Evolutionary conservation across 495 filamentous ascomycete species (phyloP).

Genomic region (Penicillium pulvis): DNA sequence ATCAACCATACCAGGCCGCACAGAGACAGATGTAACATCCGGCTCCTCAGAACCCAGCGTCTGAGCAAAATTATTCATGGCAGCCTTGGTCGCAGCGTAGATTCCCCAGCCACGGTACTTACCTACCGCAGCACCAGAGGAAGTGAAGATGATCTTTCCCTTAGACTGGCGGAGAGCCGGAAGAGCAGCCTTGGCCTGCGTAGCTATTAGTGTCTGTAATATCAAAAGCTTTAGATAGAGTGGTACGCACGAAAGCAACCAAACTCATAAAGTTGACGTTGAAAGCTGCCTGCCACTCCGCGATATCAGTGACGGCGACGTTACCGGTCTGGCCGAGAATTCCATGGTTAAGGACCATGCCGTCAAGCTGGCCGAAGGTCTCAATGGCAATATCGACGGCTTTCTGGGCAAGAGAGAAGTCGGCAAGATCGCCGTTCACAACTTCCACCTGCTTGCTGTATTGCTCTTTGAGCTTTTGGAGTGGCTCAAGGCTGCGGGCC

Average conservation of each 20-base stretch:
- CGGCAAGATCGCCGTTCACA: constrained; percentile 74
- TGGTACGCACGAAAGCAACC: constrained; percentile 67
- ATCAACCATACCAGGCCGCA: constrained; percentile 85
- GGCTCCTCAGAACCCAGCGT: constrained; percentile 81
- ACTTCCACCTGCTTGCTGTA: constrained; percentile 69
- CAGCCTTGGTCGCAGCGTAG: constrained; percentile 88
- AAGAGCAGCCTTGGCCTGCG: constrained; percentile 71
- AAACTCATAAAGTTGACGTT: constrained; percentile 84
- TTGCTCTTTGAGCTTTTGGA: constrained; percentile 65
- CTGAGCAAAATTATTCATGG: constrained; percentile 76
- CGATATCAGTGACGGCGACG: constrained; percentile 60
- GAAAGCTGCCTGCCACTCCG: constrained; percentile 76
- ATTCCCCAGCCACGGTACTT: constrained; percentile 74
- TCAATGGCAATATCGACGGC: constrained; percentile 64
- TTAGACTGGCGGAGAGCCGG: constrained; percentile 68
- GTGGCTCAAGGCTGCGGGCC: constrained; percentile 66
- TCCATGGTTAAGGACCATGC: constrained; percentile 86
- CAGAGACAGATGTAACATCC: constrained; percentile 65
- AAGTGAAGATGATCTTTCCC: constrained; percentile 72
- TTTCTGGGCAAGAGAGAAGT: constrained; percentile 60
- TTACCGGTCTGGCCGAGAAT: constrained; percentile 75
- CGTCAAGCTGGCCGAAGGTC: constrained; percentile 73
- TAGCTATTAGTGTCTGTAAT: not conserved
- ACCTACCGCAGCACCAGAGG: constrained; percentile 69
- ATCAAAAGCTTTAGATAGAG: not conserved